Conservation (phyloP, 768 basidiomycete genomes). For the Stropharia rugosoannulata region DNA sequence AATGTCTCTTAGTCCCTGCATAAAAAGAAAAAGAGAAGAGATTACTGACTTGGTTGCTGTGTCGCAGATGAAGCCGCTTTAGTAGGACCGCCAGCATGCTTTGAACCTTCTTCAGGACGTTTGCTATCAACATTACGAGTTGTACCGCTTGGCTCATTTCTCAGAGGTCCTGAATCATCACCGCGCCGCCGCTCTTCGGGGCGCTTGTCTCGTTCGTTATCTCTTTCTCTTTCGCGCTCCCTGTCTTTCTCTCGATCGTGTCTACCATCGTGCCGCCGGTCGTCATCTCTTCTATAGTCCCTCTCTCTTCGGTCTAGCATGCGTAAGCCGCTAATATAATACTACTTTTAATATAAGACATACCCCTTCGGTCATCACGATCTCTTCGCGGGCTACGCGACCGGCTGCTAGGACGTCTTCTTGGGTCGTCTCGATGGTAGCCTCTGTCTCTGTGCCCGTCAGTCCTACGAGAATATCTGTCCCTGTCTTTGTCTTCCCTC, state of each 20-base stretch:
- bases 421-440: slow-evolving; percentile 37
- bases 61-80: slow-evolving; percentile 5
- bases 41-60: slow-evolving; percentile 10
- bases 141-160: slow-evolving; percentile 31
- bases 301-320: slow-evolving; percentile 24
- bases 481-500: slow-evolving; percentile 46
- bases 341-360: no score
- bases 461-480: slow-evolving; percentile 40
- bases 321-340: background rate
- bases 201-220: slow-evolving; percentile 36
- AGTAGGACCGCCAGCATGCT: slow-evolving; percentile 8
- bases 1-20: background rate
- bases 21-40: background rate
- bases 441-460: slow-evolving; percentile 31
- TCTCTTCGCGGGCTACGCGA: slow-evolving; percentile 45
- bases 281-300: slow-evolving; percentile 38
- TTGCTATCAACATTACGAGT: slow-evolving; percentile 16
- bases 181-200: slow-evolving; percentile 29
- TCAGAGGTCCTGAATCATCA: slow-evolving; percentile 35
- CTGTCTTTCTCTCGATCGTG: slow-evolving; percentile 29
- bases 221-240: background rate
- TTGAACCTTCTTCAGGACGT: slow-evolving; percentile 12
- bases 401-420: slow-evolving; percentile 48
- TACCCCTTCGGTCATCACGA: slow-evolving; percentile 21
- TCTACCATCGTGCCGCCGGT: slow-evolving; percentile 34